Evolutionary conservation across 164 flowering plant species (phyloP).

Genomic region (Nymphaea colorata): DNA sequence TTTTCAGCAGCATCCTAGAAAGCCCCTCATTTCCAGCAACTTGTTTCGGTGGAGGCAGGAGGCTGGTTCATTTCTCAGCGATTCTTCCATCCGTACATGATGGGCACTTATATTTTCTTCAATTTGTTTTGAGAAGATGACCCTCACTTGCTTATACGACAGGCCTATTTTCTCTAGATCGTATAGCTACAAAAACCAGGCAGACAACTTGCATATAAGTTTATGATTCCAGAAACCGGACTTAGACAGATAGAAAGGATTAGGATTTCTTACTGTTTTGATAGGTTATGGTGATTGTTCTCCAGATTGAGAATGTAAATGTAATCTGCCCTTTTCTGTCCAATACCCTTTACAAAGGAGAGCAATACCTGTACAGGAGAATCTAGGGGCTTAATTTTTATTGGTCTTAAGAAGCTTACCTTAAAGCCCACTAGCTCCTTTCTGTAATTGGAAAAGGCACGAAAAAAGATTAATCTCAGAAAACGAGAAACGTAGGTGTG

Average conservation of each 20-base stretch:
- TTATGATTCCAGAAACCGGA: background rate
- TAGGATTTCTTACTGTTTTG: conserved; percentile 41
- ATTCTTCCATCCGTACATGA: too few relatives aligned
- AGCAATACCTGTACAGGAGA: background rate
- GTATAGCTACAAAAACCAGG: conserved; percentile 39
- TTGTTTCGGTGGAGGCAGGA: too few relatives aligned
- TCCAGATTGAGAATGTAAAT: conserved; percentile 47
- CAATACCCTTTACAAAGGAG: conserved; percentile 56
- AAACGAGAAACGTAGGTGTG: too few relatives aligned
- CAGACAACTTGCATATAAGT: background rate
- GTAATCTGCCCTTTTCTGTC: conserved; percentile 57
- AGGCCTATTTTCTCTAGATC: conserved; percentile 85
- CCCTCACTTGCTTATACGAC: conserved; percentile 66
- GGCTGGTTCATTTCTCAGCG: too few relatives aligned
- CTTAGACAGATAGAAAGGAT: background rate
- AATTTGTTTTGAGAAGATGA: background rate
- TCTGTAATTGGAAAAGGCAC: conserved; percentile 24
- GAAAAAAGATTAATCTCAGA: too few relatives aligned
- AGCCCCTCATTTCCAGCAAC: too few relatives aligned
- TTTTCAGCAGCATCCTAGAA: too few relatives aligned
- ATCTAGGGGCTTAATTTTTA: too few relatives aligned
- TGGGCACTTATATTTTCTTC: too few relatives aligned
- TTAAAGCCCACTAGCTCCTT: conserved; percentile 62
- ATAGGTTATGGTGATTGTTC: conserved; percentile 44
- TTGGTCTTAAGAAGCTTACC: conserved; percentile 39